Conservation (phyloP, 2,329 filamentous ascomycete genomes). For the Hypoxylon sp. region DNA sequence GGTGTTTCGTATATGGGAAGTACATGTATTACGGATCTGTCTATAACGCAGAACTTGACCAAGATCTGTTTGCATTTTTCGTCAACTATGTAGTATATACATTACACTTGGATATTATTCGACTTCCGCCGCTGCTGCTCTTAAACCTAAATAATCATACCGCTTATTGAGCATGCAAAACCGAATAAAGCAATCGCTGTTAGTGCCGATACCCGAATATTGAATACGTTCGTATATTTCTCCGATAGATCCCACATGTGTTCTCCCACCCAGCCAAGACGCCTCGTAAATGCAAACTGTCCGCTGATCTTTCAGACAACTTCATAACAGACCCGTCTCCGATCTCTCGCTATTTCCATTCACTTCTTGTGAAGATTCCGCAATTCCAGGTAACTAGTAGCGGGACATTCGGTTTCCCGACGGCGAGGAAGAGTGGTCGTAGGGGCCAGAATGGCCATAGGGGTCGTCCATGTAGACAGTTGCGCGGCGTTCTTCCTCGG, state of each 20-base stretch:
- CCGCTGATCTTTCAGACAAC: constrained; percentile 14
- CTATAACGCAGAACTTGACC: background rate
- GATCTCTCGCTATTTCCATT: constrained; percentile 23
- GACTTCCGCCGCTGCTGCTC: constrained; percentile 10
- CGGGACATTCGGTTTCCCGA: constrained; percentile 52
- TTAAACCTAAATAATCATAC: background rate
- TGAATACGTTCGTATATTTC: constrained; percentile 32
- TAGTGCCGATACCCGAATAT: constrained; percentile 39
- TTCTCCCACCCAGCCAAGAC: constrained; percentile 40
- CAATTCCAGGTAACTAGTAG: constrained; percentile 50
- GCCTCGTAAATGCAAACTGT: constrained; percentile 48
- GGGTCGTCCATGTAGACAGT: constrained; percentile 81
- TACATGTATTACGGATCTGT: no score
- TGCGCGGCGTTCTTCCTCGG: constrained; percentile 82
- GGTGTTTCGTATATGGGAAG: background rate
- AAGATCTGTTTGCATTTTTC: constrained; percentile 19
- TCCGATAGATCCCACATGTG: constrained; percentile 35
- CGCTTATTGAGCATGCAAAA: constrained; percentile 17
- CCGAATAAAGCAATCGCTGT: constrained; percentile 30
- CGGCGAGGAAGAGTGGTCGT: constrained; percentile 67
- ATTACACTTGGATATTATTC: constrained; percentile 34
- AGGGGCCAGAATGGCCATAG: constrained; percentile 62
- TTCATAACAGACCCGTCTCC: constrained; percentile 20
- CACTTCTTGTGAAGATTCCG: constrained; percentile 25
- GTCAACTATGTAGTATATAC: constrained; percentile 34